Evolutionary conservation across 1,139 yeast genomes (phyloP).

Genomic region (Tardiomyces blankii): DNA sequence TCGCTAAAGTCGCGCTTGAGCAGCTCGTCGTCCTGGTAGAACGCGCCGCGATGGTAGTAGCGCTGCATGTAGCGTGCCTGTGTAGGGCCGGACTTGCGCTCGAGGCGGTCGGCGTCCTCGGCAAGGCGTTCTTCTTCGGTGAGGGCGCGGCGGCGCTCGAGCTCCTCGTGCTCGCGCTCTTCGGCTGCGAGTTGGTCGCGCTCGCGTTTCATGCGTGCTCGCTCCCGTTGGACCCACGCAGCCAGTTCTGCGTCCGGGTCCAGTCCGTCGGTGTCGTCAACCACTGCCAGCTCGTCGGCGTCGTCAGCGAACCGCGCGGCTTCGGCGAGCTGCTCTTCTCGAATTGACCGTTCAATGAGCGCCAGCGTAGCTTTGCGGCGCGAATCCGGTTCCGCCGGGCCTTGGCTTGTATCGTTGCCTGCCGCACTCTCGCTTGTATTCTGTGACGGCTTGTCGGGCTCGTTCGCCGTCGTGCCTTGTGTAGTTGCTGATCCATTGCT

Average conservation of each 20-base stretch:
- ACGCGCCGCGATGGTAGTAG: conserved; percentile 28
- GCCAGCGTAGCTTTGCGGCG: not conserved
- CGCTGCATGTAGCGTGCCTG: conserved; percentile 17
- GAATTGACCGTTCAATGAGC: not conserved
- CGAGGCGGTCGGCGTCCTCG: conserved; percentile 9
- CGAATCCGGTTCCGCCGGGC: too few species aligned
- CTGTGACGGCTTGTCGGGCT: too few species aligned
- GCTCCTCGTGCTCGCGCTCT: conserved; percentile 33
- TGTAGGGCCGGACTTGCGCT: conserved; percentile 5
- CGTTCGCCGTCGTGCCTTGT: too few species aligned
- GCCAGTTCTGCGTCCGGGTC: conserved; percentile 38
- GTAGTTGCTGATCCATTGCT: not conserved
- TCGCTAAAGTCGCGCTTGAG: conserved; percentile 22
- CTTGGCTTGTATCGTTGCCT: too few species aligned
- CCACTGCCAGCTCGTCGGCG: conserved; percentile 13
- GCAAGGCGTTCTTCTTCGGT: conserved; percentile 22
- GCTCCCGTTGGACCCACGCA: conserved; percentile 39
- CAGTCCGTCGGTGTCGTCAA: conserved; percentile 46
- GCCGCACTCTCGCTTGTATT: too few species aligned
- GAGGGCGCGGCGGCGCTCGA: conserved; percentile 22
- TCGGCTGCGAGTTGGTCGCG: conserved; percentile 25
- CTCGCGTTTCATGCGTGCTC: conserved; percentile 34
- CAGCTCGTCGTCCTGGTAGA: conserved; percentile 25
- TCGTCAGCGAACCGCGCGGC: not conserved
- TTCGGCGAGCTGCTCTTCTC: not conserved